Conservation (phyloP, 2,329 filamentous ascomycete species). For the Talaromyces verruculosus region DNA sequence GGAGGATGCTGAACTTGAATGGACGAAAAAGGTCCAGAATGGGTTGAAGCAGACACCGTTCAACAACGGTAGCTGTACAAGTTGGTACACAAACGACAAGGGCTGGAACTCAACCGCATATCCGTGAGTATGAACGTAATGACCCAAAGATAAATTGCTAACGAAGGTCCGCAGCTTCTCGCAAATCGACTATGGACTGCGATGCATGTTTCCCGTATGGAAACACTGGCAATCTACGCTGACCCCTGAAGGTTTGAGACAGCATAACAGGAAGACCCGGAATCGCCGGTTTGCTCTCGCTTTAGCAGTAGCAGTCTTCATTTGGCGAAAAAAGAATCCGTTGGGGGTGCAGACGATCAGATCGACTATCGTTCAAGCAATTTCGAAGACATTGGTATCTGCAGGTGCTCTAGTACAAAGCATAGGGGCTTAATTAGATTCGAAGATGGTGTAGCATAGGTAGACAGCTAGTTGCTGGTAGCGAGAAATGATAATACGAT, state of each 20-base stretch:
- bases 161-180: conserved; percentile 40
- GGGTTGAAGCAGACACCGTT: conserved; percentile 51
- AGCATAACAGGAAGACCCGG: conserved; percentile 27
- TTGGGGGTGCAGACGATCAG: conserved; percentile 17
- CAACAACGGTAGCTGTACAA: conserved; percentile 47
- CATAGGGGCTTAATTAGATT: neutral
- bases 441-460: neutral
- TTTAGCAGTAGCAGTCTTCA: conserved; percentile 24
- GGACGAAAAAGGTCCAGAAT: conserved; percentile 50
- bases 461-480: neutral
- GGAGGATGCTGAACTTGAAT: conserved; percentile 49
- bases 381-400: conserved; percentile 3
- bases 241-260: conserved; percentile 49
- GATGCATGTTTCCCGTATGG: conserved; percentile 56
- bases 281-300: conserved; percentile 27
- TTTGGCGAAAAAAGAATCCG: conserved; percentile 20
- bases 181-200: conserved; percentile 53
- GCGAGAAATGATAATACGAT: neutral
- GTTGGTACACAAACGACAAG: conserved; percentile 51
- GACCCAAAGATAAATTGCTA: conserved; percentile 12
- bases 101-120: conserved; percentile 54
- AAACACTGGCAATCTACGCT: conserved; percentile 55
- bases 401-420: conserved; percentile 20
- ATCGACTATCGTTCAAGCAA: conserved; percentile 1
- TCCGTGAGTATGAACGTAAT: conserved; percentile 37